phyloP scores from a whole-genome alignment of 345 rosid genomes.

The Erodium maritimum region DNA sequence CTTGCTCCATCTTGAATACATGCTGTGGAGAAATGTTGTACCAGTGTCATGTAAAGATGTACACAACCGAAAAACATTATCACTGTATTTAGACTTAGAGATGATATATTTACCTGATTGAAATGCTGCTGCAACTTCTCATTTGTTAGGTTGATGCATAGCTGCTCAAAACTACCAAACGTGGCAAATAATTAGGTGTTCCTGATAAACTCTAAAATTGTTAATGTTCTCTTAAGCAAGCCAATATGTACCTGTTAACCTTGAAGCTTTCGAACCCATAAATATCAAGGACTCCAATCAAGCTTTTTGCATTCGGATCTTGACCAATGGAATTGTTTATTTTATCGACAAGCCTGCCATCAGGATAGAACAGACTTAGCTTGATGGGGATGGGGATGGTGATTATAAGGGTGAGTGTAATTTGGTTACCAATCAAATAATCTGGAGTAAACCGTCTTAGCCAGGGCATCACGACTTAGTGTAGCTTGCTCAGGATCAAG shows the following conservation, averaged over 20 bases:
- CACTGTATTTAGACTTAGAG: background rate
- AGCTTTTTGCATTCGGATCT: conserved; percentile 65
- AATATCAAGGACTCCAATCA: conserved; percentile 87
- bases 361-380: background rate
- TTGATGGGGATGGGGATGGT: background rate
- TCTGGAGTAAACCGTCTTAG: conserved; percentile 81
- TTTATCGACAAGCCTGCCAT: conserved; percentile 69
- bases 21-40: conserved; percentile 34
- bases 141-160: conserved; percentile 87
- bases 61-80: background rate
- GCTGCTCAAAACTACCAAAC: conserved; percentile 76
- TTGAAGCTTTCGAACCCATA: conserved; percentile 96
- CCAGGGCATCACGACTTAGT: conserved; percentile 74
- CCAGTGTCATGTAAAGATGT: background rate
- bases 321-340: conserved; percentile 85
- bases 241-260: conserved; percentile 48
- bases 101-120: conserved; percentile 47
- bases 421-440: conserved; percentile 69
- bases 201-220: background rate
- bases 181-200: background rate
- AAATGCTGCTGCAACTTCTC: conserved; percentile 98
- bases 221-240: background rate
- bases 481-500: conserved; percentile 82
- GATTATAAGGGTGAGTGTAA: background rate
- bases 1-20: conserved; percentile 98